These are phyloP conservation scores for Falciphora oryzae DNA, from an alignment of 2,329 filamentous ascomycete genomes.

Conservation along the genomic window DNA sequence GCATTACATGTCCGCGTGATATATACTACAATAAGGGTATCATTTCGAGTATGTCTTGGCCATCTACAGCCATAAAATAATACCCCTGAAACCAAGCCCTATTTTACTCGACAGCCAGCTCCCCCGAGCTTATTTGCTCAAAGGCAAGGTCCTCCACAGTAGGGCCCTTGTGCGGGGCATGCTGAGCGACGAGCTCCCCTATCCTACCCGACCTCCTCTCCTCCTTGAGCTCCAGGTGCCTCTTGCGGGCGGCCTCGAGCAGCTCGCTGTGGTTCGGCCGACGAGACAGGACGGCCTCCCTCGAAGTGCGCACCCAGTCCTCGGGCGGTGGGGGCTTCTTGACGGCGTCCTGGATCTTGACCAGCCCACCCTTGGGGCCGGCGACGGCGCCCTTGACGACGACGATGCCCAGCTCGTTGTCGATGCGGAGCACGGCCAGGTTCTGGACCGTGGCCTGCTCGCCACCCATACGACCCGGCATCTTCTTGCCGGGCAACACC, in stretches of 20 bases:
- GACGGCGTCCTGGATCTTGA: conserved; percentile 83
- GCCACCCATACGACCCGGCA: conserved; percentile 93
- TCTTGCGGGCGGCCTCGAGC: conserved; percentile 42
- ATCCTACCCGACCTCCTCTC: conserved; percentile 37
- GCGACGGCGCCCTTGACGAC: conserved; percentile 82
- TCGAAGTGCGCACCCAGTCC: conserved; percentile 42
- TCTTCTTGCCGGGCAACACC: conserved; percentile 93
- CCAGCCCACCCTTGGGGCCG: conserved; percentile 79
- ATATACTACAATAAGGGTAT: background rate
- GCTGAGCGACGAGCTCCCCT: conserved; percentile 22
- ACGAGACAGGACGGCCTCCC: conserved; percentile 37
- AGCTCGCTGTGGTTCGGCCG: conserved; percentile 39
- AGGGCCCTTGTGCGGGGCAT: conserved; percentile 3
- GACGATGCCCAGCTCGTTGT: conserved; percentile 80
- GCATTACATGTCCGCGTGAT: background rate
- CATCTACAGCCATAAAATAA: too few relatives aligned
- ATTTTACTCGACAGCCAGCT: background rate
- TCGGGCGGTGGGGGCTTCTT: conserved; percentile 64
- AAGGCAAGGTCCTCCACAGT: conserved; percentile 2
- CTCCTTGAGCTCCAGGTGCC: conserved; percentile 50
- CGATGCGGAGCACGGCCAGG: conserved; percentile 80
- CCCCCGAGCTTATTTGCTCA: background rate
- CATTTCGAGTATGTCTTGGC: too few relatives aligned
- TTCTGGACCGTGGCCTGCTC: conserved; percentile 88
- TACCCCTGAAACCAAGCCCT: too few relatives aligned